Evolutionary conservation across 139 green algal genomes (phyloP).

Genomic region (Chlamydomonas sp.): DNA sequence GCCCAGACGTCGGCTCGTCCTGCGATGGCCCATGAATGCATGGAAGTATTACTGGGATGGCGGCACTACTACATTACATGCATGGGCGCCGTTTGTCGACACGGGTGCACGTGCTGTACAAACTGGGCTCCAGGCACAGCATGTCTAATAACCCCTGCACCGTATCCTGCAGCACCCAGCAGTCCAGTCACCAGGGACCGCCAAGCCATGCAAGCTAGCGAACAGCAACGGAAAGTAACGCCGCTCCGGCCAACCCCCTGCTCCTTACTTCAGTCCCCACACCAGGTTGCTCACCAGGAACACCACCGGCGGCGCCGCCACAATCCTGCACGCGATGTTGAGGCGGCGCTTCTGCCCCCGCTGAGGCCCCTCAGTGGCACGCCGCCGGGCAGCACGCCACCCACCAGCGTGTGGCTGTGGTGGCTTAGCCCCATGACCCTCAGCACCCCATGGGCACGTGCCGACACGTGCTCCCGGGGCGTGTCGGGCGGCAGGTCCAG

Average conservation of each 20-base stretch:
- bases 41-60: too few species aligned
- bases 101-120: too few species aligned
- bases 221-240: too few species aligned
- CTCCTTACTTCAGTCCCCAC: neutral
- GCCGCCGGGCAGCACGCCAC: neutral
- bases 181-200: too few species aligned
- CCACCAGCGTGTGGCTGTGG: conserved; percentile 24
- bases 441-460: conserved; percentile 42
- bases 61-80: neutral
- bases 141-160: too few species aligned
- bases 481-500: conserved; percentile 42
- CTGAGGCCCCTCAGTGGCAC: neutral
- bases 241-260: too few species aligned
- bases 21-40: neutral
- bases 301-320: neutral
- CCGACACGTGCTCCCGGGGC: neutral
- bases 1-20: neutral
- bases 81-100: too few species aligned
- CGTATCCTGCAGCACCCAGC: too few species aligned
- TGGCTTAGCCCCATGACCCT: conserved; percentile 42
- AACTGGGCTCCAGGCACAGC: too few species aligned
- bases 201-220: too few species aligned
- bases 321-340: neutral
- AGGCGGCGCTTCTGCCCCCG: neutral
- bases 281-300: neutral